Evolutionary conservation across 805 yeast genomes (phyloP).

Genomic region (Nakazawaea molendinolei): DNA sequence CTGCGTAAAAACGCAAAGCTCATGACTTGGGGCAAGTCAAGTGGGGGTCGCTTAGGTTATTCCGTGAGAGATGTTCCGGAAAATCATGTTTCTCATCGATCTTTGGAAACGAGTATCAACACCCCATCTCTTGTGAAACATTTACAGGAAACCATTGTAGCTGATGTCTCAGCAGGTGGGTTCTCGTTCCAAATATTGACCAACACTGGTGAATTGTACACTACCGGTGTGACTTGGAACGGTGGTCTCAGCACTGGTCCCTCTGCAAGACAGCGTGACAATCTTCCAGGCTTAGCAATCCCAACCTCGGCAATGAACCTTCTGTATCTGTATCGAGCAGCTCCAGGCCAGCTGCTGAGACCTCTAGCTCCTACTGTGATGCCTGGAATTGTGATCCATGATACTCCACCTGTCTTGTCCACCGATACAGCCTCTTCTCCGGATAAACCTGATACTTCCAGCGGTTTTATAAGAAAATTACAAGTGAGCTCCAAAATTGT

Average conservation of each 20-base stretch:
- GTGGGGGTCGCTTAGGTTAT: slow-evolving; percentile 42
- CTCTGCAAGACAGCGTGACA: too few species aligned
- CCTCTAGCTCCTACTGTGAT: slow-evolving; percentile 1
- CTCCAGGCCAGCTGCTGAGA: too few species aligned
- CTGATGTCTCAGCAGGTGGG: slow-evolving; percentile 58
- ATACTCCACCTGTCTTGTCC: slow-evolving; percentile 10
- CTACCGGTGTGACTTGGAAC: slow-evolving; percentile 41
- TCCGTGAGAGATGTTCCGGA: slow-evolving; percentile 22
- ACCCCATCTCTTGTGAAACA: slow-evolving; percentile 32
- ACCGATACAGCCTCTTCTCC: too few species aligned
- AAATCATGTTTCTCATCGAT: slow-evolving; percentile 16
- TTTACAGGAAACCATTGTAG: slow-evolving; percentile 27
- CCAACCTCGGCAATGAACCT: too few species aligned
- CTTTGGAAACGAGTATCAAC: slow-evolving; percentile 24
- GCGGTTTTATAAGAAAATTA: slow-evolving; percentile 10
- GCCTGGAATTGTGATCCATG: slow-evolving; percentile 3
- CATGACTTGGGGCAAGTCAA: slow-evolving; percentile 44
- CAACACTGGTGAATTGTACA: slow-evolving; percentile 46
- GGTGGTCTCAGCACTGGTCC: slow-evolving; percentile 34
- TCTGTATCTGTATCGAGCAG: too few species aligned
- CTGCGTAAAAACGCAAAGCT: slow-evolving; percentile 33
- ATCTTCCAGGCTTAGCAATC: too few species aligned
- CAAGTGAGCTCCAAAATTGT: slow-evolving; percentile 15
- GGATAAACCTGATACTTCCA: too few species aligned
- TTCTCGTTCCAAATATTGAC: slow-evolving; percentile 55